Conservation (phyloP, 805 yeast species). For the Ogataea pilisensis region DNA sequence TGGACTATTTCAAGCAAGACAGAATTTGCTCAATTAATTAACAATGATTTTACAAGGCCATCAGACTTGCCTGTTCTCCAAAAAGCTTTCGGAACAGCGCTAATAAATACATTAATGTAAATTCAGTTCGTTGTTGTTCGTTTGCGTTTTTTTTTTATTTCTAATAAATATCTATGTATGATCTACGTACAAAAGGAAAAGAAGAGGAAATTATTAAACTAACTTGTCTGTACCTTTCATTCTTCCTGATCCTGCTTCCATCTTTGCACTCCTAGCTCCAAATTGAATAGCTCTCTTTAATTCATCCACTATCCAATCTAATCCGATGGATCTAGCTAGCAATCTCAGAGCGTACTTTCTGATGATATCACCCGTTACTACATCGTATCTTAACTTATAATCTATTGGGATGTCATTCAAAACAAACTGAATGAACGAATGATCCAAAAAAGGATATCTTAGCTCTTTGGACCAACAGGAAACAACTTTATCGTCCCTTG, state of each 20-base stretch:
- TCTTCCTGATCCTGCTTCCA: conserved; percentile 76
- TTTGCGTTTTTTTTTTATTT: too few species aligned
- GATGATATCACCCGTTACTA: conserved; percentile 31
- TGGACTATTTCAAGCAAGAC: too few species aligned
- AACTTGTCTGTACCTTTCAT: conserved; percentile 67
- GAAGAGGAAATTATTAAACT: not conserved
- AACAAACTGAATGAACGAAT: conserved; percentile 48
- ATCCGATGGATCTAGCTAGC: conserved; percentile 43
- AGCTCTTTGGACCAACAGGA: conserved; percentile 85
- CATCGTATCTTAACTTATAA: conserved; percentile 36
- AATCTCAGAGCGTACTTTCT: conserved; percentile 57
- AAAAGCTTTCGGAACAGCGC: too few species aligned
- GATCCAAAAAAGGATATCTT: conserved; percentile 81
- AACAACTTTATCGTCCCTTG: conserved; percentile 89
- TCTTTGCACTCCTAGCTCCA: conserved; percentile 93
- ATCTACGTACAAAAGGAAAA: too few species aligned
- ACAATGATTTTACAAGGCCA: too few species aligned
- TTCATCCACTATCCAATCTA: conserved; percentile 60
- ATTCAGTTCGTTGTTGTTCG: too few species aligned
- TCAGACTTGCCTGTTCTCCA: too few species aligned
- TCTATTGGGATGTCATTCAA: conserved; percentile 46
- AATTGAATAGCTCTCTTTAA: conserved; percentile 94
- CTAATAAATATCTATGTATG: too few species aligned
- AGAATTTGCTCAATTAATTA: too few species aligned
- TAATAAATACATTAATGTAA: too few species aligned